Percentiles rank a stretch among this genome's conserved stretches.
phyloP scores from a whole-genome alignment of 331 rosid genomes.

The Prunus yedoensis region DNA sequence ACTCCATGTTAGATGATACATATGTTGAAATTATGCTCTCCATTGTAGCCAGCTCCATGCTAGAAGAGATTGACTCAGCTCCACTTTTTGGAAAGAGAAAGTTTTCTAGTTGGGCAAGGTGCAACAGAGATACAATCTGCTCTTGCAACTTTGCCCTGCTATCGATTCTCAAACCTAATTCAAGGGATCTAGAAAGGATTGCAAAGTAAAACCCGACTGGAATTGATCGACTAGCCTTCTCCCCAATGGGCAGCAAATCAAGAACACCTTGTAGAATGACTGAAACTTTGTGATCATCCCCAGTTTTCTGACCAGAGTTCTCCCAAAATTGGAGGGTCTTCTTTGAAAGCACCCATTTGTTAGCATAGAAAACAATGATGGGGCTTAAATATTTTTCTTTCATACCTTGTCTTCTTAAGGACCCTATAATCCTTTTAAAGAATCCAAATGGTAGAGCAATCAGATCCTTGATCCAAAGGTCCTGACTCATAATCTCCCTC shows the following conservation, averaged over 20 bases:
- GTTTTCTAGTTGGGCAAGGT: constrained; percentile 64
- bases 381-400: constrained; percentile 75
- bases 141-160: constrained; percentile 51
- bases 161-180: constrained; percentile 40
- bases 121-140: constrained; percentile 61
- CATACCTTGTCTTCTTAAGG: constrained; percentile 91
- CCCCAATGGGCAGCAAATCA: constrained; percentile 63
- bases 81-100: constrained; percentile 50
- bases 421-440: constrained; percentile 69
- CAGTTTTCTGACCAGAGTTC: constrained; percentile 36
- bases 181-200: constrained; percentile 67
- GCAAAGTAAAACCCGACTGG: constrained; percentile 82
- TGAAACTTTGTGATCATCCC: constrained; percentile 36
- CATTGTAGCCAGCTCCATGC: constrained; percentile 60
- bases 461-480: constrained; percentile 84
- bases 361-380: constrained; percentile 70
- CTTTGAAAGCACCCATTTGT: constrained; percentile 69
- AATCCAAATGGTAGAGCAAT: constrained; percentile 71
- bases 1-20: constrained; percentile 42
- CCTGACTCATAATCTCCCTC: constrained; percentile 53
- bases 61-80: constrained; percentile 43
- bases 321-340: constrained; percentile 51
- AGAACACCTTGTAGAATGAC: constrained; percentile 63
- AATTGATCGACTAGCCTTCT: constrained; percentile 55
- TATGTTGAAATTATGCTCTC: constrained; percentile 59